Evolutionary conservation across 768 basidiomycete genomes (phyloP).

Genomic region (Kwoniella shandongensis): DNA sequence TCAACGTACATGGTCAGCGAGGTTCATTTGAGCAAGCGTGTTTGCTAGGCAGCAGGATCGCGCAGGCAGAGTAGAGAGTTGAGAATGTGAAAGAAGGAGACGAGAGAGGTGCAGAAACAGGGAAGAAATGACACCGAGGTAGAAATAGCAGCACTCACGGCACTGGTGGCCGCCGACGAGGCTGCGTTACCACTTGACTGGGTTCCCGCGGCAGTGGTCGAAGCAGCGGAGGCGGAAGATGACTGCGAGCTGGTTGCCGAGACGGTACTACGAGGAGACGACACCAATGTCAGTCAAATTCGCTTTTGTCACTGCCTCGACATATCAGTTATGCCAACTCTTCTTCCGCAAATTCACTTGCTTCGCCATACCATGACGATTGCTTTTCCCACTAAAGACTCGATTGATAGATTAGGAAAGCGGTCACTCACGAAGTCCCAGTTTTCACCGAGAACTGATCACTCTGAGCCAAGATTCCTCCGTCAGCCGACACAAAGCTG

Average conservation of each 20-base stretch:
- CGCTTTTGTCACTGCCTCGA: background rate
- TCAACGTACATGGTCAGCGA: too few species aligned
- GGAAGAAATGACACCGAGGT: background rate
- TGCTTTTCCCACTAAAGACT: too few species aligned
- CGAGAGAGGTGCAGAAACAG: background rate
- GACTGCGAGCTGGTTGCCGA: conserved; percentile 9
- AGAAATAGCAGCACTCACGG: conserved; percentile 4
- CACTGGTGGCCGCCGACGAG: conserved; percentile 4
- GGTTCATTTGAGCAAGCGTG: too few species aligned
- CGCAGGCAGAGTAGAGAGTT: too few species aligned
- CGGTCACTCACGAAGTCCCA: conserved; percentile 32
- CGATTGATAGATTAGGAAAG: background rate
- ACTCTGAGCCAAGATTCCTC: conserved; percentile 41
- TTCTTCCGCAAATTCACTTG: too few species aligned
- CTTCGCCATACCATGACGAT: too few species aligned
- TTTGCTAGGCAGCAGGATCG: too few species aligned
- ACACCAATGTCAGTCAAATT: conserved; percentile 8
- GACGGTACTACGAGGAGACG: conserved; percentile 6
- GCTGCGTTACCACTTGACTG: background rate
- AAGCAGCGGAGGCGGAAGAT: conserved; percentile 15
- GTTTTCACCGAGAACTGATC: conserved; percentile 35
- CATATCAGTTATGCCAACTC: too few species aligned
- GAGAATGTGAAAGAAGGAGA: too few species aligned
- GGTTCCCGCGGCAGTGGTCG: conserved; percentile 3
- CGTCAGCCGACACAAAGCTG: conserved; percentile 20